Evolutionary conservation across 345 rosid species (phyloP).

Genomic region (Eucalyptus grandis): DNA sequence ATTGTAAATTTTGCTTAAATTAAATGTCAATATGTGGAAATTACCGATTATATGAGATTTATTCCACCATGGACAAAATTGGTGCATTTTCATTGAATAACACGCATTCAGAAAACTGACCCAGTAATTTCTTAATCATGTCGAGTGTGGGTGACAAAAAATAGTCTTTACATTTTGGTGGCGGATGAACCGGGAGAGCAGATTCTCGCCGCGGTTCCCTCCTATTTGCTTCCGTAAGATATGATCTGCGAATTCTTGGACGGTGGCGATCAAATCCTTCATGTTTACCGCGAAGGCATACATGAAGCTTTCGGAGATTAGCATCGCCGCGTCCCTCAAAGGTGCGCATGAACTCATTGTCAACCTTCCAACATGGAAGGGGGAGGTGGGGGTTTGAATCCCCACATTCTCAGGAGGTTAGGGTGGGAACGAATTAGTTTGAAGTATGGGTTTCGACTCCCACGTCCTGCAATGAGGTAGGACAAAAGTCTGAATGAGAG

Average conservation of each 20-base stretch:
- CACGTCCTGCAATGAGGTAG: accelerated
- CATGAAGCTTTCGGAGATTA: neutral
- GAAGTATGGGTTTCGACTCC: accelerated
- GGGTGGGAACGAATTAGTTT: accelerated
- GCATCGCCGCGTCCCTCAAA: neutral
- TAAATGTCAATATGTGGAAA: too few relatives aligned
- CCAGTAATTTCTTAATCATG: neutral
- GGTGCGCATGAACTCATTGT: constrained; percentile 5
- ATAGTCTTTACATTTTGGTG: neutral
- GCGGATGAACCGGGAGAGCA: neutral
- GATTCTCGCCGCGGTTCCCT: neutral
- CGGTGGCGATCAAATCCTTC: neutral
- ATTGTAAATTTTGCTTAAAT: neutral
- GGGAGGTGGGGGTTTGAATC: accelerated
- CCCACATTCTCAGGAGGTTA: accelerated
- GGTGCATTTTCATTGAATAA: neutral
- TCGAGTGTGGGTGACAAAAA: too few relatives aligned
- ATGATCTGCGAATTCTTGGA: neutral
- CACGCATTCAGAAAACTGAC: neutral
- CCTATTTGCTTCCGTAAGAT: neutral
- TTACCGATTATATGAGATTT: neutral
- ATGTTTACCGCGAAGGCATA: too few relatives aligned
- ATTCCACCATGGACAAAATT: neutral
- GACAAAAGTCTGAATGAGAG: accelerated
- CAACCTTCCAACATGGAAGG: neutral